phyloP scores from a whole-genome alignment of 768 basidiomycete species.

The Kwoniella bestiolae region DNA sequence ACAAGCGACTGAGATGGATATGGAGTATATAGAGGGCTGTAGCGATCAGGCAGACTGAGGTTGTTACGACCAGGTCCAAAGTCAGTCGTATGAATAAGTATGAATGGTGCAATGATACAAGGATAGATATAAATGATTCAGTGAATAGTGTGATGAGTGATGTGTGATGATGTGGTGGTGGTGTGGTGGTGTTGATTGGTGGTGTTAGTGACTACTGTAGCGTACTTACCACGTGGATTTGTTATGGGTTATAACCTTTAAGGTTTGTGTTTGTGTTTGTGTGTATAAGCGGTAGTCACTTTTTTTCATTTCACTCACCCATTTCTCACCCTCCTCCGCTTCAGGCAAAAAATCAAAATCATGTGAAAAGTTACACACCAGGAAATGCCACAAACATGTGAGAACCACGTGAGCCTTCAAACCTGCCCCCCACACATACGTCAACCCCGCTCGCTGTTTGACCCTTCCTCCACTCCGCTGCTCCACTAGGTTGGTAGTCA shows the following conservation, averaged over 20 bases:
- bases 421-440: too few relatives aligned
- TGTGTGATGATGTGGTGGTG: background rate
- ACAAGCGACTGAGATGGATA: background rate
- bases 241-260: background rate
- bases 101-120: too few relatives aligned
- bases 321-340: background rate
- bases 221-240: background rate
- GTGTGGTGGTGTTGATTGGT: background rate
- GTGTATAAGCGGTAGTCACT: too few relatives aligned
- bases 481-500: too few relatives aligned
- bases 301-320: background rate
- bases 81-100: too few relatives aligned
- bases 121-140: background rate
- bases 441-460: too few relatives aligned
- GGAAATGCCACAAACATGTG: too few relatives aligned
- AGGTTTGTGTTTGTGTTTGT: background rate
- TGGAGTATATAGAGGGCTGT: background rate
- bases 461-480: background rate
- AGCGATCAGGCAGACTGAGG: background rate
- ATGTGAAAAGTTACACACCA: too few relatives aligned
- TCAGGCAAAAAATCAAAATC: background rate
- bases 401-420: too few relatives aligned
- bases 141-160: slow-evolving; percentile 1
- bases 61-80: too few relatives aligned
- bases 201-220: too few relatives aligned